A percentile compares a stretch with the other conserved stretches of the same genome.
Conservation (phyloP, 352 stramenopile genomes). For the Pythium rishiriense region DNA sequence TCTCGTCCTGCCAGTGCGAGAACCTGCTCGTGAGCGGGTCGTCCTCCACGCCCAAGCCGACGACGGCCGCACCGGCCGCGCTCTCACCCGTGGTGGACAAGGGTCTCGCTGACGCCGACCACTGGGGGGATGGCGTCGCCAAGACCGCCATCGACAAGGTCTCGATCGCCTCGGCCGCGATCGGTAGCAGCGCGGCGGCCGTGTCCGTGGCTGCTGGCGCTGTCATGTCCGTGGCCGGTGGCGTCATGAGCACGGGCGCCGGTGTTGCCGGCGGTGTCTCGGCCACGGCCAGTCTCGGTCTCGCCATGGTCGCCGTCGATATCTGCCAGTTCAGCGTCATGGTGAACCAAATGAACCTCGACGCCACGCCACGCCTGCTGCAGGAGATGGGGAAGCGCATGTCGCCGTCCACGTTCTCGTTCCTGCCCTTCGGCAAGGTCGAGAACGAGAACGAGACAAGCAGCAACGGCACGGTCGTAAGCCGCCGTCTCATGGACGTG, state of each 20-base stretch:
- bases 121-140: constrained; percentile 56
- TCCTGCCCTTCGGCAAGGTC: constrained; percentile 66
- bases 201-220: constrained; percentile 62
- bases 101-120: constrained; percentile 59
- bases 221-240: constrained; percentile 63
- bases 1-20: constrained; percentile 59
- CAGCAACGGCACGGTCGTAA: constrained; percentile 8
- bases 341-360: constrained; percentile 85
- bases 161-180: constrained; percentile 49
- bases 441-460: constrained; percentile 12
- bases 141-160: constrained; percentile 75
- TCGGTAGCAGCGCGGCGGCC: constrained; percentile 56
- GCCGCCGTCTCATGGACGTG: constrained; percentile 24
- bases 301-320: constrained; percentile 70
- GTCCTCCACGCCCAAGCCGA: constrained; percentile 13
- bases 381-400: constrained; percentile 80
- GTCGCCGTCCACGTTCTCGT: constrained; percentile 58
- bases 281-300: constrained; percentile 58
- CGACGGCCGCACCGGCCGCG: constrained; percentile 13
- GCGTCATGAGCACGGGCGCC: constrained; percentile 52
- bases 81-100: constrained; percentile 41
- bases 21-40: constrained; percentile 31
- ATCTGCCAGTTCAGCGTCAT: constrained; percentile 84
- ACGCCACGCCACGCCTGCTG: constrained; percentile 67
- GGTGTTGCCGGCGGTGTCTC: constrained; percentile 59